Base-by-base conservation (phyloP, 2,329 filamentous ascomycete genomes). In the Aspergillus novoparasiticus region DNA sequence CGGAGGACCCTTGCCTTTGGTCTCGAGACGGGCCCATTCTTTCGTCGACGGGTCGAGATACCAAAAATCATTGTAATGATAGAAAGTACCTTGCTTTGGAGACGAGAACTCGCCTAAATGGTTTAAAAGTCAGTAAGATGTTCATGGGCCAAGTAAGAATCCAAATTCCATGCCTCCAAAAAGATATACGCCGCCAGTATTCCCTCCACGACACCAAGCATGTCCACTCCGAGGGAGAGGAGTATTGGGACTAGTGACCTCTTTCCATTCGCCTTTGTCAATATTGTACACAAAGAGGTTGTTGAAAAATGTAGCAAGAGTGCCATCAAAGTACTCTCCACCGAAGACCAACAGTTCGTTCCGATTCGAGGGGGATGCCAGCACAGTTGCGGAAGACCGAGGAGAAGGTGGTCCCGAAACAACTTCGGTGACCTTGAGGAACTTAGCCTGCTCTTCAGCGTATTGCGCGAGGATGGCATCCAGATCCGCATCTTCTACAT, bases 21-120 rank as follows among this genome's bases (percentile, higher is more conserved):
- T 85, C 77, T 99, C 95, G 39, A 99, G 84, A 65, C 94, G 90
- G 61, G 88, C 91, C 95, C 95, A 99, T 81, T 99, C 95, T 71
- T 93, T 86, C 9, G 87, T 89, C 10, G 85, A 86, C 0, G 94
- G 91, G 74, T 98, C 94, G 50, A 98, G 85, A 57, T 90, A 86
- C 94, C 95, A 99, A 77, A 99, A 98, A 80, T 98, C 95, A 73
- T 96, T 97, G 81, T 99, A 99, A 79, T 99, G 95, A 78, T 99
- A 97, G 74, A 99, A 99, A 0, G 94, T 98, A 4, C 95, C 95
- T 79, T 98, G 95, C 76, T 97, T 98, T 2, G 95, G 95, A 32
- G 90, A 94, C 62, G 92, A 96, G 78, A 99, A 99, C 79, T 99
- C 95, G 65, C 94, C 79, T 80, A 60, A 10, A 36, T 12, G 10